Evolutionary conservation across 305 asterid species (phyloP), one percentile per base, ranked within the genome.

Genomic region (Solanum hybrid): DNA sequence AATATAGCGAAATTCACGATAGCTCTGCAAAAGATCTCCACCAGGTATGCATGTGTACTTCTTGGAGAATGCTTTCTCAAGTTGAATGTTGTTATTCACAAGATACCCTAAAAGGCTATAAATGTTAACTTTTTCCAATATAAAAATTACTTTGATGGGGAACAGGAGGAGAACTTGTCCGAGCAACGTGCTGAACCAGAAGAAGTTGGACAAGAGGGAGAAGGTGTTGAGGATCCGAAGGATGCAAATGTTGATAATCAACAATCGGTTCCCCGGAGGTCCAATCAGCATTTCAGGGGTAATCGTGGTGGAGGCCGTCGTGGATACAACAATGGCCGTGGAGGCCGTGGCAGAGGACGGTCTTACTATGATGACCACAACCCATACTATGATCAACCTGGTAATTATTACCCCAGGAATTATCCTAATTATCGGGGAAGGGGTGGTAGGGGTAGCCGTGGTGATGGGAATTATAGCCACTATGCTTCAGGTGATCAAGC

Each of bases 271-370:
- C 83, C 95, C 28, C 92, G 94, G 31, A 92, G 90, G 86, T 22
- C 94, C 10, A 71, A 92, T 86, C 97, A 94, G 83, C 92, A 93
- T 83, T 91, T 94, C 61, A 89, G 95, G 92, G 94, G 96, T 37
- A 94, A 96, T 12, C 95, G 96, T 34, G 92, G 93, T 8, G 92
- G 93, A n/a, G 93, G 93, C 12, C 87, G 94, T 78, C 88, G 93
- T 57, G 96, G 95, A 46, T 90, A 92, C 87, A 46, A 90, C 14
- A 94, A 93, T 46, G 95, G 96, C 2, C 96, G 95, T 87, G 95
- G 96, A 51, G 96, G 97, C 12, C 92, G 97, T 37, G 95, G 91
- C 61, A 92, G 98, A 39, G 96, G 95, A 22, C 93, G 97, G 13
- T 88, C 91, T 89, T 93, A 90, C 79, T 93, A 92, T 88, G 95